phyloP scores from a whole-genome alignment of 345 rosid species.

The Aegle marmelos region DNA sequence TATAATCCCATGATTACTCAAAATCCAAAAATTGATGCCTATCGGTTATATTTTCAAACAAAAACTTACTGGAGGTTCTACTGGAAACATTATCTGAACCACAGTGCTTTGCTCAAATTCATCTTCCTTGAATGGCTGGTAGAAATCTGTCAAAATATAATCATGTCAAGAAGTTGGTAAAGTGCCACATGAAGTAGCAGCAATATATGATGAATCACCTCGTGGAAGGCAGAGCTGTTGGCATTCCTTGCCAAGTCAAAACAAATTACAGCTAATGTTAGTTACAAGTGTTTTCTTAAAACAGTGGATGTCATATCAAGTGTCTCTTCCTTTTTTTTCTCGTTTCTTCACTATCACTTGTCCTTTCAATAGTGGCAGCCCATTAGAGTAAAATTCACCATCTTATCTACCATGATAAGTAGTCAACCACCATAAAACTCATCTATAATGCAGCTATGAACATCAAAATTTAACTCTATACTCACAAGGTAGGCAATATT shows the following conservation, averaged over 20 bases:
- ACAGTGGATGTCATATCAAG: background rate
- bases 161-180: slow-evolving; percentile 1
- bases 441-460: background rate
- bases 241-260: background rate
- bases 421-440: background rate
- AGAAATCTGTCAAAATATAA: slow-evolving; percentile 57
- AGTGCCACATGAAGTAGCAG: background rate
- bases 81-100: slow-evolving; percentile 76
- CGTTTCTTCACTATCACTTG: background rate
- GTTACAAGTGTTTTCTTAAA: background rate
- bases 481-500: slow-evolving; percentile 97
- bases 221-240: background rate
- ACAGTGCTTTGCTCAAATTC: slow-evolving; percentile 83
- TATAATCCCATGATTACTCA: background rate
- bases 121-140: slow-evolving; percentile 85
- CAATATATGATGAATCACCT: background rate
- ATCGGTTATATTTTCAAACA: background rate
- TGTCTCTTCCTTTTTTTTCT: background rate
- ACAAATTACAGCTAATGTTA: background rate
- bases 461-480: slow-evolving; percentile 20
- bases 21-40: slow-evolving; percentile 13
- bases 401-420: background rate
- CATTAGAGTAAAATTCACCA: background rate
- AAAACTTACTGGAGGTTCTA: slow-evolving; percentile 75
- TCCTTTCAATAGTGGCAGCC: background rate